These are phyloP conservation scores for Cyclotella kingstonii DNA, from an alignment of 108 stramenopile genomes.

Conservation along the genomic window DNA sequence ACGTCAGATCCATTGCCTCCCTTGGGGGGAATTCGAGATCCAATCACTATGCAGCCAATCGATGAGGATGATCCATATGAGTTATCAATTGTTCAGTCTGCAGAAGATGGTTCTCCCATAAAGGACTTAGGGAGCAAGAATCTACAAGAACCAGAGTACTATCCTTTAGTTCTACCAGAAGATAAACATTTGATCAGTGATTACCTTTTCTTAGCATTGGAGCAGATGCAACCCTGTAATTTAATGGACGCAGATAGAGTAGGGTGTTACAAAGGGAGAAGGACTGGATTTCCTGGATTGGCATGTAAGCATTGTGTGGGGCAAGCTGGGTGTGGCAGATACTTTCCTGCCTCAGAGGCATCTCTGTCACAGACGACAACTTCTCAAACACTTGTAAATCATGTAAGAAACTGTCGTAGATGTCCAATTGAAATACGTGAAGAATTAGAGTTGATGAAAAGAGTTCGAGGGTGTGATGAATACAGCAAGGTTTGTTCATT, in stretches of 20 bases:
- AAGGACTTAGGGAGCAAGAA: constrained; percentile 22
- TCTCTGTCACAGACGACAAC: constrained; percentile 89
- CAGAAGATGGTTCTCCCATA: constrained; percentile 7
- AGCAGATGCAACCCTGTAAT: constrained; percentile 82
- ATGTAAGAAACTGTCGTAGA: constrained; percentile 82
- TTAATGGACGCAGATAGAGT: constrained; percentile 43
- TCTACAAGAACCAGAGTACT: constrained; percentile 32
- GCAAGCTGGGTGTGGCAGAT: constrained; percentile 83
- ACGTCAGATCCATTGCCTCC: constrained; percentile 71
- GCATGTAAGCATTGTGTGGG: constrained; percentile 85
- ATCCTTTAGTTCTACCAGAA: constrained; percentile 67
- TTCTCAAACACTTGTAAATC: constrained; percentile 85
- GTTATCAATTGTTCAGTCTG: neutral
- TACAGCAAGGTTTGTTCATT: constrained; percentile 9
- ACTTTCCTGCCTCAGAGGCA: constrained; percentile 84
- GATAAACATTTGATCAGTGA: constrained; percentile 71
- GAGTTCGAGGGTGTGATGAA: constrained; percentile 52
- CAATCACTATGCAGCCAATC: neutral
- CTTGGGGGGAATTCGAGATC: constrained; percentile 43
- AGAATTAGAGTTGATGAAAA: constrained; percentile 81
- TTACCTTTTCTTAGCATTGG: constrained; percentile 76
- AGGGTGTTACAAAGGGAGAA: constrained; percentile 60
- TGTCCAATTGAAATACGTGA: constrained; percentile 81
- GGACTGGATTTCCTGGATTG: constrained; percentile 79
- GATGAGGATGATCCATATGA: constrained; percentile 27